Conservation (phyloP, 495 filamentous ascomycete species). For the Xylaria scruposa region DNA sequence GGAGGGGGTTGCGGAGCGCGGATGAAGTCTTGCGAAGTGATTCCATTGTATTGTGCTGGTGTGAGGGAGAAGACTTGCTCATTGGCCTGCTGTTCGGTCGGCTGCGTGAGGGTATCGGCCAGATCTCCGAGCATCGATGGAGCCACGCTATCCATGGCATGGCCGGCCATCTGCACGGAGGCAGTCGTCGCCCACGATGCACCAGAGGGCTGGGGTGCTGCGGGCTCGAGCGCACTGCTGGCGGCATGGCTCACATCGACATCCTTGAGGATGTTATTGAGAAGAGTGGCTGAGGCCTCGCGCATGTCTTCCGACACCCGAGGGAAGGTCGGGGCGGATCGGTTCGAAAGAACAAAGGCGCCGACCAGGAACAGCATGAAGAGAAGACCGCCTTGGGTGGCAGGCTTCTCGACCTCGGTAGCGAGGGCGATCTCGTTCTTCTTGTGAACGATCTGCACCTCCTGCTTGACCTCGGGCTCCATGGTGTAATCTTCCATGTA, state of each 20-base stretch:
- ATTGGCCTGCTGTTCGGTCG: constrained; percentile 84
- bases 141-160: constrained; percentile 60
- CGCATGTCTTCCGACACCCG: constrained; percentile 92
- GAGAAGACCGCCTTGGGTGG: constrained; percentile 68
- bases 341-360: constrained; percentile 92
- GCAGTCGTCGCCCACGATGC: constrained; percentile 53
- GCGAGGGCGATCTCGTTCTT: constrained; percentile 58
- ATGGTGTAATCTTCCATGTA: constrained; percentile 69
- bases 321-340: constrained; percentile 71
- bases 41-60: constrained; percentile 85
- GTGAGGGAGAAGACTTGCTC: constrained; percentile 89
- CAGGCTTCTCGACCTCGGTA: constrained; percentile 65
- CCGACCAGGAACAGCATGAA: constrained; percentile 94
- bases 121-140: constrained; percentile 76
- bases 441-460: constrained; percentile 63
- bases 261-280: constrained; percentile 87
- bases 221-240: constrained; percentile 51
- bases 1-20: constrained; percentile 55
- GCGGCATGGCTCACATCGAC: constrained; percentile 64
- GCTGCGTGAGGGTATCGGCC: constrained; percentile 73
- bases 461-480: constrained; percentile 61
- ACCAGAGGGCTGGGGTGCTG: constrained; percentile 59
- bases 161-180: constrained; percentile 58
- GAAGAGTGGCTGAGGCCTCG: constrained; percentile 85
- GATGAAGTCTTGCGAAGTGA: constrained; percentile 75